Evolutionary conservation across 768 basidiomycete genomes (phyloP).

Genomic region (Guyanaporus albipodus): DNA sequence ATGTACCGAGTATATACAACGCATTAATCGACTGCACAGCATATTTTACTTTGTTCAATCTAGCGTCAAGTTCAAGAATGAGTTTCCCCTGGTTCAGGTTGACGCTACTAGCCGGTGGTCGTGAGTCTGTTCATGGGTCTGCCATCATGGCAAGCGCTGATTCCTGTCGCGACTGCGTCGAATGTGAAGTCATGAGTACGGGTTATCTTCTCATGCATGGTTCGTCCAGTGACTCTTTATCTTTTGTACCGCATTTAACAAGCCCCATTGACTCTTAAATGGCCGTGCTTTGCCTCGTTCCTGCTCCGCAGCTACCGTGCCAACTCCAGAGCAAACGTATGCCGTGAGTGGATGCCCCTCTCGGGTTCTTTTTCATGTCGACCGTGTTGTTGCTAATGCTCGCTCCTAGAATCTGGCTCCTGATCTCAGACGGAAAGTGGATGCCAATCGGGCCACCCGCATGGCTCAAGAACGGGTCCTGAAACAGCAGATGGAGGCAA

Average conservation of each 20-base stretch:
- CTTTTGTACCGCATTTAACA: not conserved
- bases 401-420: constrained; percentile 54
- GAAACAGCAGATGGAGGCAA: constrained; percentile 48
- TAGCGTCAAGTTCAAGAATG: constrained; percentile 26
- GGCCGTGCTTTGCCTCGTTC: constrained; percentile 1
- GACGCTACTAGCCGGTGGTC: constrained; percentile 40
- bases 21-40: constrained; percentile 19
- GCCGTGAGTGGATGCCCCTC: constrained; percentile 22
- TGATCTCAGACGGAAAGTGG: constrained; percentile 60
- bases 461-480: constrained; percentile 51
- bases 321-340: constrained; percentile 36
- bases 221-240: constrained; percentile 30
- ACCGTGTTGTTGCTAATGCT: not conserved
- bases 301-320: constrained; percentile 29
- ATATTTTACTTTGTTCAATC: not conserved
- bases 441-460: constrained; percentile 51
- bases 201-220: constrained; percentile 62
- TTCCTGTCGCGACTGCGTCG: no score
- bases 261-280: constrained; percentile 4
- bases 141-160: no score
- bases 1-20: constrained; percentile 6
- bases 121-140: constrained; percentile 38
- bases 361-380: not conserved
- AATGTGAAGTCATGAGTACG: constrained; percentile 45
- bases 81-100: constrained; percentile 59